phyloP scores from a whole-genome alignment of 306 rosid species.

The Alnus glutinosa region DNA sequence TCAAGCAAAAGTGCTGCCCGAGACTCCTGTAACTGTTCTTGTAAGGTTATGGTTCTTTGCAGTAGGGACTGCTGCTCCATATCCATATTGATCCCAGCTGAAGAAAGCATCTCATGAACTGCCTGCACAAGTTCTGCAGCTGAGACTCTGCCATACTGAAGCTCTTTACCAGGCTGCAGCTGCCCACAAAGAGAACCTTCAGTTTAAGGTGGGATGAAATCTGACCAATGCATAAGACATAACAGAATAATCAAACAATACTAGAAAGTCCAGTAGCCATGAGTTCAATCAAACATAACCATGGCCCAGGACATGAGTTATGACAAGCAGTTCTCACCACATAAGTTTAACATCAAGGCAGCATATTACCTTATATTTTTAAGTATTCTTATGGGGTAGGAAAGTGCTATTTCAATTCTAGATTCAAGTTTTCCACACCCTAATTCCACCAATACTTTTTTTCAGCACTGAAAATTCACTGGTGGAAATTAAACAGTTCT shows the following conservation, averaged over 20 bases:
- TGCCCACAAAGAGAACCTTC: conserved; percentile 36
- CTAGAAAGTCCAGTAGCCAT: neutral
- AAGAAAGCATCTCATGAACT: conserved; percentile 88
- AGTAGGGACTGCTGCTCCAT: conserved; percentile 78
- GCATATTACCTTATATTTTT: neutral
- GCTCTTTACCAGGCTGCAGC: conserved; percentile 51
- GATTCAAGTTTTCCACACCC: neutral
- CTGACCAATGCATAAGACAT: conserved; percentile 16
- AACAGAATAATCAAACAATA: neutral
- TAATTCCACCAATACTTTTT: no score
- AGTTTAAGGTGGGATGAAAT: conserved; percentile 37
- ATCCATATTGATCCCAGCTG: conserved; percentile 88
- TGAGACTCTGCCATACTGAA: conserved; percentile 76
- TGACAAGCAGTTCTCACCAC: neutral
- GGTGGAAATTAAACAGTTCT: neutral
- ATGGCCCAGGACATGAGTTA: neutral
- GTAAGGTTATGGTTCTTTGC: conserved; percentile 69
- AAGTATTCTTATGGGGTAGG: neutral
- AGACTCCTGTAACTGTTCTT: conserved; percentile 82
- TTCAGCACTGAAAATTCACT: neutral
- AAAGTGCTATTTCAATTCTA: neutral
- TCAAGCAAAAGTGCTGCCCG: conserved; percentile 78
- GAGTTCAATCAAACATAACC: neutral
- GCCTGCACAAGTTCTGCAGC: conserved; percentile 90
- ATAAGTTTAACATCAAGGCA: neutral